Base-by-base conservation (phyloP, 495 filamentous ascomycete species). In the Venustampulla echinocandica region DNA sequence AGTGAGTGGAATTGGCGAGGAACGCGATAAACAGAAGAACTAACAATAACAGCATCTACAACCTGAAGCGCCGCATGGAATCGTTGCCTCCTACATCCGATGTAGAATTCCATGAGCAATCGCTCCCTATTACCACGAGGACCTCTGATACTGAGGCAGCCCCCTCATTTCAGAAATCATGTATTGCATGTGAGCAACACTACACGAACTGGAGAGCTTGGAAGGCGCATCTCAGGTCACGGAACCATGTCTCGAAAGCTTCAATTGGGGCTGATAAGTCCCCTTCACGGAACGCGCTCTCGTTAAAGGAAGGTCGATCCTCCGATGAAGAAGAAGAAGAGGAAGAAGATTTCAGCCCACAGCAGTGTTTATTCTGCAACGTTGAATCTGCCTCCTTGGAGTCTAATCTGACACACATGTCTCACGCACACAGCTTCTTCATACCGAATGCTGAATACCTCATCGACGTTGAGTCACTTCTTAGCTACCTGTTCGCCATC, bases 321-420 rank as follows among this genome's bases (percentile, higher is more conserved):
- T n/a, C n/a, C n/a, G n/a, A n/a, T n/a, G n/a, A n/a, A n/a, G n/a
- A n/a, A n/a, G n/a, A n/a, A 27, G 14, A 53, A 19, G 50, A 51
- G 5, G 44, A 41, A 3, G 42, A 43, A 10, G 11, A 3, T 23
- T 57, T 52, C 37, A 47, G 45, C 32, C 51, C 47, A 4, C 41
- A 32, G 39, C 52, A 53, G 32, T 65, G 62, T 35, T 55, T 58
- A 35, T 61, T 60, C 15, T 60, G 57, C 52, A 50, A 50, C 38
- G n/a, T 54, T 14, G 14, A 44, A 22, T 57, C 46, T 10, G 10
- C 30, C 2, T 46, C 54, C 6, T 51, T 65, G 25, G 30, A 61
- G 33, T 11, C 36, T 13, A 64, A 62, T 38, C 14, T 64, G 13
- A 41, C 23, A 22, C 62, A 66, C 42, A 66, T 66, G 64, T 49